Evolutionary conservation across 805 yeast species (phyloP), one percentile per base, ranked within the genome.

Genomic region (Candida patagonica): DNA sequence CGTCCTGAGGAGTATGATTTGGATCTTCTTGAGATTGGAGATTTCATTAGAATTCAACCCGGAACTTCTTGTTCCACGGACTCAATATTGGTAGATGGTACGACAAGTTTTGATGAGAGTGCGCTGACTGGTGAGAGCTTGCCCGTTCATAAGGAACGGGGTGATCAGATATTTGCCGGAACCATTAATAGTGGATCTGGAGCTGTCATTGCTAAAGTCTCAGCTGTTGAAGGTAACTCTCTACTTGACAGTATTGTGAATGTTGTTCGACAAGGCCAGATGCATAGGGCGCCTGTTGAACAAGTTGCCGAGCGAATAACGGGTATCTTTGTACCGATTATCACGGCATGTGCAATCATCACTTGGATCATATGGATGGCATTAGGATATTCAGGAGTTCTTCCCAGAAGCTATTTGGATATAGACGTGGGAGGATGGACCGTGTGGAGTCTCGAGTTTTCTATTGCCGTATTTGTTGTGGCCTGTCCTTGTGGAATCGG

Each of bases 401-500:
- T 80, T 13, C 87, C 88, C 0, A 50, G 48, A 0, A 26, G 49
- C 3, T 80, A 80, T 46, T 61, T 79, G 32, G 83, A 79, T 51
- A 70, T 71, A 40, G 81, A 77, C 42, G 64, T 75, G 37, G 85
- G 85, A 12, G 84, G 86, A 1, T 80, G 88, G 86, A 63, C 71
- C 0, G 71, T 80, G 9, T 82, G 89, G 87, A 77, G 88, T 0
- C 64, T 82, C 41, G 78, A 80, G 49, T 82, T 82, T 59, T 74
- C 87, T 1, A 78, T 82, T 47, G 74, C 88, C 0, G 89, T 83
- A 1, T 80, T 82, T 60, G 89, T 82, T 1, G 74, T 82, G 37
- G 89, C 89, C 0, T 82, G 94, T 54, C 94, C 94, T 1, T 82
- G 92, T 64, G 94, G 89, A 1, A 73, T 82, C 49, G 92, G 89